Evolutionary conservation across 768 basidiomycete species (phyloP), one percentile per base, ranked within the genome.

Genomic region (Boletus fagicola): DNA sequence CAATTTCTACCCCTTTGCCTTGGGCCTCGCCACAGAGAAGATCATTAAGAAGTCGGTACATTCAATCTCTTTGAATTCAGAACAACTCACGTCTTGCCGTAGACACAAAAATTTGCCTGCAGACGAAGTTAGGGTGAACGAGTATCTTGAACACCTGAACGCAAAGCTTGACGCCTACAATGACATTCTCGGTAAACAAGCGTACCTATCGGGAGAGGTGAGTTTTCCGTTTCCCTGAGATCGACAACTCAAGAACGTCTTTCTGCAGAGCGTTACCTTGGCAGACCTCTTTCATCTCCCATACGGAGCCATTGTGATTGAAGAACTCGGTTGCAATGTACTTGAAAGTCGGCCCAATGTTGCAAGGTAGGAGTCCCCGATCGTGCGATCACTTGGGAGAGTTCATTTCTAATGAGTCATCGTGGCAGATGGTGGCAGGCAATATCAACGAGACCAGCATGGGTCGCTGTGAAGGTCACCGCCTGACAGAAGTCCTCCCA

Each of bases 191-290:
- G 66, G 71, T 20, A 84, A 81, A 66, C 78, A 80, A 35, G 68
- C 74, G 33, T 86, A 84, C 61, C 68, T 85, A 7, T 80, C 80
- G 28, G 85, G 86, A n/a, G 72, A 83, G 59, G 84, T 81, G 57
- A 51, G 77, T 70, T 28, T 36, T 4, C 20, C 2, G 6, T 4
- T 38, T 42, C 31, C 1, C 5, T 13, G 12, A 22, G 38, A 24
- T 38, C 9, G 11, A 18, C n/a, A 5, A 22, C 40, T 35, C n/a
- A 24, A 51, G 6, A 20, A 28, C 26, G 5, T 22, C 28, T 49
- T 51, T 53, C 2, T 33, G 30, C 46, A 82, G 81, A 68, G 63
- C 30, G 3, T 79, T 0, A 78, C 79, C 1, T 67, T 81, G 13
- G 80, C 75, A 1, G 80, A 82, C 54, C 60, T 82, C 12, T 77